Percentiles rank a stretch among this genome's conserved stretches.
Evolutionary conservation across 805 yeast species (phyloP).

Genomic region (Starmerella bombi): DNA sequence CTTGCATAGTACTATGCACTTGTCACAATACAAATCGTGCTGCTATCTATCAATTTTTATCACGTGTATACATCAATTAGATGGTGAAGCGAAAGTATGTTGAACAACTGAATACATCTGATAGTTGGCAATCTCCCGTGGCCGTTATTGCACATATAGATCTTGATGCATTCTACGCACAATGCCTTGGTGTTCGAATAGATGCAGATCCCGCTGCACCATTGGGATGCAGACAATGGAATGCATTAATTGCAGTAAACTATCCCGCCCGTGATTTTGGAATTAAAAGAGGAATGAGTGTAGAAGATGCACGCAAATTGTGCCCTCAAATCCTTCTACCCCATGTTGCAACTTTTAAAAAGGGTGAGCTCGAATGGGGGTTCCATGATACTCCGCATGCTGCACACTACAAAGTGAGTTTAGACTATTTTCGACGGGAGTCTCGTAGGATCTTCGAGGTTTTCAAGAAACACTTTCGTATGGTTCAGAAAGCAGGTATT

Average conservation of each 20-base stretch:
- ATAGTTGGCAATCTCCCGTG: conserved; percentile 44
- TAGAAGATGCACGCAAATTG: conserved; percentile 53
- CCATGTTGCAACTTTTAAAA: conserved; percentile 87
- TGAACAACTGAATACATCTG: conserved; percentile 15
- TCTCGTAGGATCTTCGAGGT: conserved; percentile 64
- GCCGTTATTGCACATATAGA: conserved; percentile 78
- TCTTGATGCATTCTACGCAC: conserved; percentile 92
- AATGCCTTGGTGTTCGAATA: conserved; percentile 70
- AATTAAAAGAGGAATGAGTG: conserved; percentile 59
- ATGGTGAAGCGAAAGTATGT: conserved; percentile 14
- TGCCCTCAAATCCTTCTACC: conserved; percentile 69
- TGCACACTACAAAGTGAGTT: conserved; percentile 60
- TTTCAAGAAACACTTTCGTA: conserved; percentile 46
- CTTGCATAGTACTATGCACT: too few species aligned
- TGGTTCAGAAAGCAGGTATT: conserved; percentile 86
- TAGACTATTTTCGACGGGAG: conserved; percentile 85
- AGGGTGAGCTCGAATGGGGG: conserved; percentile 75
- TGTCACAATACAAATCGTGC: too few species aligned
- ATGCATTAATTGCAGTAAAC: conserved; percentile 68
- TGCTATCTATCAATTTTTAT: too few species aligned
- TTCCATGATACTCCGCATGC: conserved; percentile 46
- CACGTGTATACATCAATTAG: not conserved
- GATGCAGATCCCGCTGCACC: conserved; percentile 58
- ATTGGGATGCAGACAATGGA: conserved; percentile 92
- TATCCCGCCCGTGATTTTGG: conserved; percentile 77